A percentile compares a stretch with the other conserved stretches of the same genome.
Evolutionary conservation across 495 filamentous ascomycete species (phyloP).

Genomic region (Chaetomidium leptoderma): DNA sequence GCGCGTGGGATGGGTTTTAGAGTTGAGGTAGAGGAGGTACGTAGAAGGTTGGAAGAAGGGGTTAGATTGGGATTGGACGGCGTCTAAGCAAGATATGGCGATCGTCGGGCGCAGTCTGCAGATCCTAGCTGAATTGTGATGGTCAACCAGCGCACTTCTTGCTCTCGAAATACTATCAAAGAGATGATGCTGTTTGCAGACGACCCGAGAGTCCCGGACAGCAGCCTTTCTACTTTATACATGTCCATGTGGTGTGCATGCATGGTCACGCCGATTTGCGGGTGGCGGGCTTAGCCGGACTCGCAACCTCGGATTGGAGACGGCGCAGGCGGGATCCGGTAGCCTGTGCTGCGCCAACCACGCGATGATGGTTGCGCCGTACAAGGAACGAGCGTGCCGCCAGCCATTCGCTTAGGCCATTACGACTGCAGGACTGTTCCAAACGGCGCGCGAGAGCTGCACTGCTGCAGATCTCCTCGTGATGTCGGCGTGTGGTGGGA

Average conservation of each 20-base stretch:
- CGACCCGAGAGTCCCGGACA: background rate
- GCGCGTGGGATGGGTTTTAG: background rate
- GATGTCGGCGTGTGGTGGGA: conserved; percentile 19
- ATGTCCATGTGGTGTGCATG: background rate
- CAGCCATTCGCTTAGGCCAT: too few relatives aligned
- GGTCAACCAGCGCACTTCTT: background rate
- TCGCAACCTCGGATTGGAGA: too few relatives aligned
- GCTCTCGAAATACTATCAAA: too few relatives aligned
- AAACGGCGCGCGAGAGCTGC: background rate
- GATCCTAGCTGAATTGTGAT: conserved; percentile 5
- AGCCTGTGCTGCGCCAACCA: conserved; percentile 9
- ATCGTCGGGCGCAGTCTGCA: conserved; percentile 1
- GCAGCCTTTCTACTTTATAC: background rate
- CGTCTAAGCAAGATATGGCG: conserved; percentile 2
- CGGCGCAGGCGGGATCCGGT: background rate
- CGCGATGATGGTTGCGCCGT: background rate
- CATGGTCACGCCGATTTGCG: too few relatives aligned
- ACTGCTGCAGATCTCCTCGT: conserved; percentile 20
- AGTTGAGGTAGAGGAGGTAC: background rate
- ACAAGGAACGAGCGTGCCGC: background rate
- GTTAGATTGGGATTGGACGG: background rate
- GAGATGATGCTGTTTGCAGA: too few relatives aligned
- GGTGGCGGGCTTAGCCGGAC: background rate
- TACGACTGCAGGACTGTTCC: background rate
- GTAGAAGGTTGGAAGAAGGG: background rate